Percentiles rank a stretch among this genome's conserved stretches.
Evolutionary conservation across 345 rosid genomes (phyloP).

Genomic region (Eucalyptus grandis): DNA sequence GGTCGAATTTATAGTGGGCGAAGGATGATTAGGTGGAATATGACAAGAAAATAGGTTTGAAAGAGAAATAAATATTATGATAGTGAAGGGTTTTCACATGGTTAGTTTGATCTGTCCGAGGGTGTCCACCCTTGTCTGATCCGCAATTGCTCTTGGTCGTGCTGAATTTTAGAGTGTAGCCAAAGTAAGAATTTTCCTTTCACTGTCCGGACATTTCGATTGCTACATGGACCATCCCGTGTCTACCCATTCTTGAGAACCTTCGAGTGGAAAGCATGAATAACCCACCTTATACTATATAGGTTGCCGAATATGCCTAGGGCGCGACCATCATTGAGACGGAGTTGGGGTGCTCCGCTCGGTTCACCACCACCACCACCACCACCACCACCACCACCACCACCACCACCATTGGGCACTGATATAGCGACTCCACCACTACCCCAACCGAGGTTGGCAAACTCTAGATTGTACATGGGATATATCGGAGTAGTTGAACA

Average conservation of each 20-base stretch:
- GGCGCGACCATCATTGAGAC: background rate
- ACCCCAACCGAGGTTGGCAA: background rate
- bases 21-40: slow-evolving; percentile 9
- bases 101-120: background rate
- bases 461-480: background rate
- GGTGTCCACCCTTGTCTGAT: slow-evolving; percentile 1
- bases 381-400: background rate
- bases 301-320: background rate
- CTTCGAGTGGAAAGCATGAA: background rate
- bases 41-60: background rate
- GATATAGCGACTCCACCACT: background rate
- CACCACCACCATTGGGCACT: background rate
- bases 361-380: background rate
- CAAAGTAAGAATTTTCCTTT: slow-evolving; percentile 22
- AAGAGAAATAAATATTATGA: background rate
- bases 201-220: background rate
- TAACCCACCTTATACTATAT: background rate
- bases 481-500: background rate
- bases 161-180: slow-evolving; percentile 52
- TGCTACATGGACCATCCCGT: background rate
- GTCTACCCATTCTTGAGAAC: background rate
- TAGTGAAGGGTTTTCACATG: background rate
- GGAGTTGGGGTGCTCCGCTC: background rate
- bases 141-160: slow-evolving; percentile 18
- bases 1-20: background rate